Evolutionary conservation across 2,329 filamentous ascomycete species (phyloP), one percentile per base, ranked within the genome.

Genomic region (Ceratocystis albifundus): DNA sequence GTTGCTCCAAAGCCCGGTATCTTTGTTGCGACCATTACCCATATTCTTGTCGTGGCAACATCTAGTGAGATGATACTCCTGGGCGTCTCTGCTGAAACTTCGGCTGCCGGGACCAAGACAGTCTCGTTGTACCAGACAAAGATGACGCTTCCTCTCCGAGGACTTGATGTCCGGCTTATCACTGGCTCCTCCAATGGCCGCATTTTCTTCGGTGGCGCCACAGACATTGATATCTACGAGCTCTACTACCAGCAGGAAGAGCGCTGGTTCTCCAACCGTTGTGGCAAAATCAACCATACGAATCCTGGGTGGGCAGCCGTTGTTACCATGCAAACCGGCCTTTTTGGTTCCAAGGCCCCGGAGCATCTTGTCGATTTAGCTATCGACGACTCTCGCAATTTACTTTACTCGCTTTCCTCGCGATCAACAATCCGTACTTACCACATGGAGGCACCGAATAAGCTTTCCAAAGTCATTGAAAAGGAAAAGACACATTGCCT

Each of bases 161-260:
- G 90, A 7, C 81, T 88, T 66, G 86, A 89, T 71, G 87, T 96
- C 48, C 85, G 84, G 66, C 81, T 88, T 59, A 91, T 99, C 70
- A 86, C 86, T 25, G 90, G 88, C 17, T 94, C 92, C 2, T 85
- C 87, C 22, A 88, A 85, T 25, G 95, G 95, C 7, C 88, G 94
- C 69, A 94, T 99, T 70, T 99, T 99, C 79, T 96, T 96, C 72
- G 87, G 88, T 53, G 90, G 91, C 46, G 83, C 82, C 63, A 82
- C 80, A 63, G 89, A 93, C 70, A 90, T 90, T 69, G 92, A 97
- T 71, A 85, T 99, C 61, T 90, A 94, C 74, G 94, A 99, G 76
- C 83, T 99, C 65, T 92, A 88, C 71, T 99, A 99, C 74, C 93
- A 97, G 76, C 91, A 96, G 72, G 91, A 97, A 75, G 94, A 99